These are phyloP conservation scores for Nannochloris sp. DNA, from an alignment of 139 green algal species.

Conservation along the genomic window DNA sequence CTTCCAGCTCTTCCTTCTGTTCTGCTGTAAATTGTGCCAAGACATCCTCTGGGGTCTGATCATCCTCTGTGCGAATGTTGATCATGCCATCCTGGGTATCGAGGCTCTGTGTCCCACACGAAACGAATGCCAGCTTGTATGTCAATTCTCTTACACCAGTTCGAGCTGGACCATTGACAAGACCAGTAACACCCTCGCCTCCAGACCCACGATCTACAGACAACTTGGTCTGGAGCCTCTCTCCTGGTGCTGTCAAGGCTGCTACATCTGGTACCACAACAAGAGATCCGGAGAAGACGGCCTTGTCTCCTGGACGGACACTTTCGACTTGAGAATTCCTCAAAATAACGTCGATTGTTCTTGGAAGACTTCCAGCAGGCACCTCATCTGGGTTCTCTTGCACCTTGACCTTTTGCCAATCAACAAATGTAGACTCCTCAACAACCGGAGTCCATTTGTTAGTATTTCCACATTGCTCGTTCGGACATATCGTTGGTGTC, in stretches of 20 bases:
- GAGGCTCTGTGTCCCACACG: slow-evolving; percentile 49
- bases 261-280: slow-evolving; percentile 91
- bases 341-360: slow-evolving; percentile 94
- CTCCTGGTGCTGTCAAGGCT: slow-evolving; percentile 49
- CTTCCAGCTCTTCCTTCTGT: slow-evolving; percentile 26
- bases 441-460: slow-evolving; percentile 63
- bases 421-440: slow-evolving; percentile 91
- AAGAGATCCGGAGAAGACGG: slow-evolving; percentile 82
- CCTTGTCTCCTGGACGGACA: slow-evolving; percentile 92
- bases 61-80: slow-evolving; percentile 68
- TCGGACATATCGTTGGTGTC: slow-evolving; percentile 77
- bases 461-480: slow-evolving; percentile 83
- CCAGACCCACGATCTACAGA: slow-evolving; percentile 9
- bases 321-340: slow-evolving; percentile 83
- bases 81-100: slow-evolving; percentile 52
- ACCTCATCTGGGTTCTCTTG: slow-evolving; percentile 93
- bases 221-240: slow-evolving; percentile 31
- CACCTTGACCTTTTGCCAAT: slow-evolving; percentile 95
- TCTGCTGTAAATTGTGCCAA: slow-evolving; percentile 43
- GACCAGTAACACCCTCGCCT: slow-evolving; percentile 56
- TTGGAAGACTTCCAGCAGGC: slow-evolving; percentile 83
- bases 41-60: slow-evolving; percentile 47
- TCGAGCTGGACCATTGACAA: slow-evolving; percentile 36
- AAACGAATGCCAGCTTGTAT: slow-evolving; percentile 85
- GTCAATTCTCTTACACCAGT: slow-evolving; percentile 83